Evolutionary conservation across 768 basidiomycete genomes (phyloP).

Genomic region (Candolleomyces aberdarensis): DNA sequence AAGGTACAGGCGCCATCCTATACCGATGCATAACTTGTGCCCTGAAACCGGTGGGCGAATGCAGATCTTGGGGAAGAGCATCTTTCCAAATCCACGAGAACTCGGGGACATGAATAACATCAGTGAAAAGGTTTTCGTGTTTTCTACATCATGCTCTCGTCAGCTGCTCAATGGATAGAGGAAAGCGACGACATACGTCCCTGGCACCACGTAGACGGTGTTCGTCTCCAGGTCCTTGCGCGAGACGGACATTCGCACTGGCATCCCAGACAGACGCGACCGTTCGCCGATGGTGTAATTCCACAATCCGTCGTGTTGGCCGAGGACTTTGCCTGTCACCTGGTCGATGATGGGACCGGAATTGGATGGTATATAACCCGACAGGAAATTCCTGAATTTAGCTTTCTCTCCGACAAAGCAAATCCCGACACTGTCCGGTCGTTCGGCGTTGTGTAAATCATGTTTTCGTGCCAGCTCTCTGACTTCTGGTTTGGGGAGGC

Average conservation of each 20-base stretch:
- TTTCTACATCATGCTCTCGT: too few relatives aligned
- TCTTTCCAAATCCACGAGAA: slow-evolving; percentile 82
- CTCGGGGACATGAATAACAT: slow-evolving; percentile 35
- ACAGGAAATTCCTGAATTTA: slow-evolving; percentile 73
- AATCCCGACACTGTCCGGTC: slow-evolving; percentile 89
- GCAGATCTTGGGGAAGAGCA: slow-evolving; percentile 44
- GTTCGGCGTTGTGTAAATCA: slow-evolving; percentile 65
- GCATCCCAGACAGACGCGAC: slow-evolving; percentile 61
- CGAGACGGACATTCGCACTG: slow-evolving; percentile 66
- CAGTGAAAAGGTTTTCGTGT: slow-evolving; percentile 22
- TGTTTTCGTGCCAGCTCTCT: slow-evolving; percentile 64
- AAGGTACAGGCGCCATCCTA: slow-evolving; percentile 54
- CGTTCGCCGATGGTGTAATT: slow-evolving; percentile 84
- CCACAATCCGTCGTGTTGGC: slow-evolving; percentile 75
- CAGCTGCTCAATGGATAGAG: neutral
- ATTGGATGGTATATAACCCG: slow-evolving; percentile 68
- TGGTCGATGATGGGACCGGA: slow-evolving; percentile 69
- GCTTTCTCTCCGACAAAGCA: slow-evolving; percentile 89
- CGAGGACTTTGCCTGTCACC: slow-evolving; percentile 50
- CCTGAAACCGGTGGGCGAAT: slow-evolving; percentile 40
- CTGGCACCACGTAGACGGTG: slow-evolving; percentile 72
- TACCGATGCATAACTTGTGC: slow-evolving; percentile 67
- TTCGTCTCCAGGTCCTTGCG: slow-evolving; percentile 63
- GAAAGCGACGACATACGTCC: slow-evolving; percentile 40
- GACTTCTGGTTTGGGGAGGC: slow-evolving; percentile 66